phyloP scores from a whole-genome alignment of 345 rosid species.

The Melaleuca alternifolia region DNA sequence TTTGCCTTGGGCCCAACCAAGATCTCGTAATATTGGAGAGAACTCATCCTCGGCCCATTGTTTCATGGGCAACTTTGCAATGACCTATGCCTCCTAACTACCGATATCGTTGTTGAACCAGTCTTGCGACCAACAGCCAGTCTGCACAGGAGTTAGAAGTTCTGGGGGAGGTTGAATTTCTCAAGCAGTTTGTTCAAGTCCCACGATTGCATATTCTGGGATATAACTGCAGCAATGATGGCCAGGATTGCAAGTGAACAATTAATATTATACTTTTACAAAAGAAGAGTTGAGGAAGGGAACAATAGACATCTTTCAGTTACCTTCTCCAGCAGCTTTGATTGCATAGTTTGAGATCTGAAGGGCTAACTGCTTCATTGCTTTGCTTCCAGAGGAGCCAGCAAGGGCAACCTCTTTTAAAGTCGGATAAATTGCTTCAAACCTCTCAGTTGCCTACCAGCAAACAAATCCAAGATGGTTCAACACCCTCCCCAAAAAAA shows the following conservation, averaged over 20 bases:
- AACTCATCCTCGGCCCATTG: too few species aligned
- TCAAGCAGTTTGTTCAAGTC: constrained; percentile 23
- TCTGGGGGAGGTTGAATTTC: constrained; percentile 5
- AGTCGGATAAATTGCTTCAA: constrained; percentile 46
- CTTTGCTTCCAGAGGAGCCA: constrained; percentile 56
- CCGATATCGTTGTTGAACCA: background rate
- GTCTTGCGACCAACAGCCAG: background rate
- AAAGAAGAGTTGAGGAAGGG: background rate
- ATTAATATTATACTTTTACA: background rate
- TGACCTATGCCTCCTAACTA: background rate
- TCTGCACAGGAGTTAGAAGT: background rate
- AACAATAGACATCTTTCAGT: background rate
- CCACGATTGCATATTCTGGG: constrained; percentile 18
- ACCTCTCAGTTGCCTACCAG: constrained; percentile 58
- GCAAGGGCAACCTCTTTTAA: too few species aligned
- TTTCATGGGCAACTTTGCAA: background rate
- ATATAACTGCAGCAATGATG: constrained; percentile 20
- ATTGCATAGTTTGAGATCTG: constrained; percentile 34
- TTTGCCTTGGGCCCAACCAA: too few species aligned
- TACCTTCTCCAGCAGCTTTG: constrained; percentile 58
- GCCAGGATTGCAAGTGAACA: constrained; percentile 12
- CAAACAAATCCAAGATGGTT: background rate
- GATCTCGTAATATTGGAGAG: too few species aligned
- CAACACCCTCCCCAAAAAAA: background rate
- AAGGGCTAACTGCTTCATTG: constrained; percentile 53